Conservation (phyloP, 2,329 filamentous ascomycete genomes). For the Colletotrichum cordylinicola region DNA sequence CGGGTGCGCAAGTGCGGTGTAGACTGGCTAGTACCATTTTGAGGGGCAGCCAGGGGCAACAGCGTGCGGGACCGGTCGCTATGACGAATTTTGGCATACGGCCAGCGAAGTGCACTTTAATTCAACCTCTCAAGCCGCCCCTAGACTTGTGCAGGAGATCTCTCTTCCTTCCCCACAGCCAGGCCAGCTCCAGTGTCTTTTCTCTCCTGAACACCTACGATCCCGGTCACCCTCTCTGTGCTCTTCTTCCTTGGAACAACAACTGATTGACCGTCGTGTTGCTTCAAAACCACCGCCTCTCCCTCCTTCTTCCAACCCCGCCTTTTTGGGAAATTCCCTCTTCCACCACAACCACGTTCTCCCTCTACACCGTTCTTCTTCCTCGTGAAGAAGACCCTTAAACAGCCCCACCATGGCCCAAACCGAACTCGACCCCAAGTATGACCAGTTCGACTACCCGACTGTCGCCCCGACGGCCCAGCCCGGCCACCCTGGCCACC, state of each 20-base stretch:
- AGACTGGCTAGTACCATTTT: constrained; percentile 7
- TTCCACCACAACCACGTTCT: neutral
- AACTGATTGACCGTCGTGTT: neutral
- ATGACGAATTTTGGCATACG: constrained; percentile 22
- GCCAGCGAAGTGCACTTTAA: constrained; percentile 16
- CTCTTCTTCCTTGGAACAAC: neutral
- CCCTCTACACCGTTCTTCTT: constrained; percentile 12
- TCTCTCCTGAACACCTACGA: constrained; percentile 10
- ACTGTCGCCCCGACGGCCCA: constrained; percentile 73
- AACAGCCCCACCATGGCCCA: constrained; percentile 19
- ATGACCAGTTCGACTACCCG: constrained; percentile 96
- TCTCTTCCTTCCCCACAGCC: constrained; percentile 17
- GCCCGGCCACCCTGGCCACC: constrained; percentile 85
- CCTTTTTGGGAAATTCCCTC: constrained; percentile 6
- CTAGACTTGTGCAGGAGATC: constrained; percentile 16
- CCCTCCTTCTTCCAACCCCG: neutral
- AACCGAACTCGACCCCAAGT: constrained; percentile 77
- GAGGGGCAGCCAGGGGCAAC: constrained; percentile 20
- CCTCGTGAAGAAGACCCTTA: constrained; percentile 9
- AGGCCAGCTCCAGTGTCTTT: neutral
- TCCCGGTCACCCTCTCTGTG: neutral
- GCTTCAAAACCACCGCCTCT: neutral
- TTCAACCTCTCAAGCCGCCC: constrained; percentile 14
- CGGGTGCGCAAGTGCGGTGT: constrained; percentile 17
- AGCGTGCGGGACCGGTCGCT: constrained; percentile 18